Evolutionary conservation across 2,329 filamentous ascomycete genomes (phyloP), one percentile per base, ranked within the genome.

Genomic region (Cladosporium halotolerans): DNA sequence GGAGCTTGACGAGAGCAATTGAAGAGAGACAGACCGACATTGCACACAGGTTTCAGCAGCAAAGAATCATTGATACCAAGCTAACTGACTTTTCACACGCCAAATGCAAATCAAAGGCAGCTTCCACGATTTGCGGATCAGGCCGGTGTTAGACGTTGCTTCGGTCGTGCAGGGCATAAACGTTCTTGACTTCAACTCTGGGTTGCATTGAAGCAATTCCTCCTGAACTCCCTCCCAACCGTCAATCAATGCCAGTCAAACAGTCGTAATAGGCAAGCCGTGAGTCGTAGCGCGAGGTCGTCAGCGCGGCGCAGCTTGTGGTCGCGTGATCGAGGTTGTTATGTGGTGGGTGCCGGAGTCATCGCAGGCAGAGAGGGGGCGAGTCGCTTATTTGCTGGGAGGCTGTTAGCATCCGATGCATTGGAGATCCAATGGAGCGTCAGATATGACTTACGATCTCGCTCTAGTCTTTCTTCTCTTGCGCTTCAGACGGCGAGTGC

Each of bases 381-480:
- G 73, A 77, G 70, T 66, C 63, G 73, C 70, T 77, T 78, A 70
- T 61, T 70, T 70, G 66, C 68, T 70, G 57, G n/a, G 14, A 10
- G 19, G 11, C 18, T 45, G 56, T 66, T 51, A 64, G 62, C 54
- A 38, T 18, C 28, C 39, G 46, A 53, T 23, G 48, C 28, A 16
- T 14, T n/a, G 36, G 16, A 39, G 36, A 39, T 39, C 33, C 41
- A 47, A 45, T 38, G 36, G 16, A 34, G 14, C 41, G 39, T 9
- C 18, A 28, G 18, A n/a, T 50, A 23, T 42, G 49, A 78, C 90
- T 83, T 83, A 97, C 93, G 85, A 91, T 81, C 93, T 81, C 71
- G 92, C 93, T 76, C 93, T 85, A 80, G 93, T 96, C 92, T 99
- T 99, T 90, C 93, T 95, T 82, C 93, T 90, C 91, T 99, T 99